Evolutionary conservation across 345 rosid species (phyloP), one percentile per base, ranked within the genome.

Genomic region (Salix purpurea): DNA sequence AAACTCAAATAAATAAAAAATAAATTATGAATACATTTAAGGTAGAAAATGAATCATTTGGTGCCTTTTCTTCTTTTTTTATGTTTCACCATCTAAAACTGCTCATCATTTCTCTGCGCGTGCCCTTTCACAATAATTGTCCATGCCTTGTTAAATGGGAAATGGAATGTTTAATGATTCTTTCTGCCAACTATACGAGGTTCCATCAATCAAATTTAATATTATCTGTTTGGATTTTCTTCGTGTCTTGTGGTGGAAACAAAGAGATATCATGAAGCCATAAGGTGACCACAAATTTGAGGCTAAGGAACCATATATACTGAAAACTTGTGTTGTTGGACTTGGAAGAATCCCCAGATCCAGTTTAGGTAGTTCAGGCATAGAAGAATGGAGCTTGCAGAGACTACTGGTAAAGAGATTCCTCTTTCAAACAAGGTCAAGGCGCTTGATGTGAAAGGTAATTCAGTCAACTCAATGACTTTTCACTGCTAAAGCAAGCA

Each of bases 361-460:
- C 8, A 2, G 58, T 52, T 6, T 19, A 52, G 58, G 58, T 19
- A 37, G 24, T n/a, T 32, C 50, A 67, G 39, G 52, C 23, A 46
- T 24, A 26, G 11, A 56, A 73, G 50, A 9, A 66, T 65, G 70
- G 70, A 18, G 62, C 10, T 14, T 13, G 32, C 11, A 4, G 8
- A 18, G 72, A 40, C 65, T 44, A 30, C 9, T 30, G n/a, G 9
- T 58, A 6, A 48, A n/a, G 23, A 9, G 40, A 21, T 13, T 30
- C 21, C 10, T 65, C 64, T 58, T 26, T 42, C 42, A 18, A 21
- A 62, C 12, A 28, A 74, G 11, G 34, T 15, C 67, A 60, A 60
- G 18, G 34, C 13, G 36, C 23, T 50, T 24, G 68, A 85, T 34
- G 84, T 85, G 58, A 52, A 6, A 19, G 58, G 58, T 52, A 52